phyloP scores from a whole-genome alignment of 192 early-diverging fungal species.

The Gryganskiella cystojenkinii region DNA sequence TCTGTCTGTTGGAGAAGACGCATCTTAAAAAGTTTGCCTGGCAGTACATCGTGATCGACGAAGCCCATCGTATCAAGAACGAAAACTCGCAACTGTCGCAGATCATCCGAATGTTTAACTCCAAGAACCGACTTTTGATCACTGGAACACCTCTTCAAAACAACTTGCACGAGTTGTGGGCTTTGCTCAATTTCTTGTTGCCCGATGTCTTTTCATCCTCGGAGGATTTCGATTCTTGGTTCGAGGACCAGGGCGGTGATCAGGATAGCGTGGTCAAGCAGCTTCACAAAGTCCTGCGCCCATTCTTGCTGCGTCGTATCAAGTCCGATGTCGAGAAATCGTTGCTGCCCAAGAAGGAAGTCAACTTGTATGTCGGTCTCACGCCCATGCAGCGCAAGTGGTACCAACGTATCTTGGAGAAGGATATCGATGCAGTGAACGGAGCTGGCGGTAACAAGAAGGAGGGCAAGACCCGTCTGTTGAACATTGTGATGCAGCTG shows the following conservation, averaged over 20 bases:
- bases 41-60: slow-evolving; percentile 95
- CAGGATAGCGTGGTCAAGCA: slow-evolving; percentile 73
- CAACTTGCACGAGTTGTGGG: slow-evolving; percentile 99
- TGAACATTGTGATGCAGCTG: slow-evolving; percentile 96
- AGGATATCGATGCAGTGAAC: slow-evolving; percentile 98
- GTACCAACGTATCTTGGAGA: slow-evolving; percentile 96
- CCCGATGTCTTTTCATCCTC: slow-evolving; percentile 96
- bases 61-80: slow-evolving; percentile 98
- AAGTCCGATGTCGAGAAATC: slow-evolving; percentile 98
- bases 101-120: slow-evolving; percentile 91
- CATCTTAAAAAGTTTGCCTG: slow-evolving; percentile 88
- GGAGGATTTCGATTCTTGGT: slow-evolving; percentile 97
- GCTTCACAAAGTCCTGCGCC: slow-evolving; percentile 76
- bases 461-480: slow-evolving; percentile 88
- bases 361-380: slow-evolving; percentile 94
- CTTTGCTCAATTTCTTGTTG: slow-evolving; percentile 95
- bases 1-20: slow-evolving; percentile 91
- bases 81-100: slow-evolving; percentile 96
- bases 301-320: slow-evolving; percentile 90
- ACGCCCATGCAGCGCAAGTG: slow-evolving; percentile 95
- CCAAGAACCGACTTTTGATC: slow-evolving; percentile 89
- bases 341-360: slow-evolving; percentile 92
- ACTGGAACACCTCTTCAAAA: slow-evolving; percentile 98
- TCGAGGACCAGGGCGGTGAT: slow-evolving; percentile 79
- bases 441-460: slow-evolving; percentile 78